A percentile compares a stretch with the other conserved stretches of the same genome.
Evolutionary conservation across 345 rosid genomes (phyloP).

Genomic region (Corymbia maculata): DNA sequence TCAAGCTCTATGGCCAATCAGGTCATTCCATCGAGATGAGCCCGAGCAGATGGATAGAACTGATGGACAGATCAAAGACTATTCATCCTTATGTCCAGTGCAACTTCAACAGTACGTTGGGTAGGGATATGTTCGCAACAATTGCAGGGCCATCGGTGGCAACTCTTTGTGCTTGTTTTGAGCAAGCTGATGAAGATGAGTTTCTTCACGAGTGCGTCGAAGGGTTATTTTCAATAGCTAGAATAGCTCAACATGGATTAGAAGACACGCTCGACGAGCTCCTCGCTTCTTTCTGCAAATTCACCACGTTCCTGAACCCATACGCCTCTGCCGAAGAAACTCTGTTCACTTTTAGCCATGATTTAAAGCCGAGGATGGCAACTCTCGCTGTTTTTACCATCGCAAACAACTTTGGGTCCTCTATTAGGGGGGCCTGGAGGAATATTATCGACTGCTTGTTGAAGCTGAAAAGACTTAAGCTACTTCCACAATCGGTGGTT

Average conservation of each 20-base stretch:
- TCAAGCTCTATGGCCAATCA: slow-evolving; percentile 39
- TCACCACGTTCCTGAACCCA: slow-evolving; percentile 75
- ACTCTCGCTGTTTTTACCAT: slow-evolving; percentile 82
- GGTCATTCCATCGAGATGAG: slow-evolving; percentile 48
- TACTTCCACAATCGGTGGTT: slow-evolving; percentile 66
- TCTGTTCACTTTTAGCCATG: slow-evolving; percentile 68
- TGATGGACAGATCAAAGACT: slow-evolving; percentile 44
- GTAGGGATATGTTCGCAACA: slow-evolving; percentile 84
- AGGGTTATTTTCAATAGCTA: slow-evolving; percentile 71
- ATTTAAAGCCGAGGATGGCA: slow-evolving; percentile 85
- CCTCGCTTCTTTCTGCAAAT: slow-evolving; percentile 73
- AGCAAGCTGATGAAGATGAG: slow-evolving; percentile 87
- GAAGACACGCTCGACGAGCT: slow-evolving; percentile 88
- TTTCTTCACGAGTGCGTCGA: slow-evolving; percentile 84
- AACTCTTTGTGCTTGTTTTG: slow-evolving; percentile 75
- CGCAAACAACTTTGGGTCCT: slow-evolving; percentile 70
- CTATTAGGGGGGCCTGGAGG: slow-evolving; percentile 88
- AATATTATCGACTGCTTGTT: slow-evolving; percentile 76
- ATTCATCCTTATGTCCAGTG: slow-evolving; percentile 34
- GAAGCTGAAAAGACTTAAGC: slow-evolving; percentile 80
- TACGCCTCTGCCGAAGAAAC: slow-evolving; percentile 89
- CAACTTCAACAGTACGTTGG: slow-evolving; percentile 59
- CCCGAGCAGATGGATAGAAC: slow-evolving; percentile 74
- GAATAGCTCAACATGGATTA: slow-evolving; percentile 71
- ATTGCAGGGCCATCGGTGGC: slow-evolving; percentile 85